Evolutionary conservation across 805 yeast species (phyloP).

Genomic region (Saturnispora quitensis): DNA sequence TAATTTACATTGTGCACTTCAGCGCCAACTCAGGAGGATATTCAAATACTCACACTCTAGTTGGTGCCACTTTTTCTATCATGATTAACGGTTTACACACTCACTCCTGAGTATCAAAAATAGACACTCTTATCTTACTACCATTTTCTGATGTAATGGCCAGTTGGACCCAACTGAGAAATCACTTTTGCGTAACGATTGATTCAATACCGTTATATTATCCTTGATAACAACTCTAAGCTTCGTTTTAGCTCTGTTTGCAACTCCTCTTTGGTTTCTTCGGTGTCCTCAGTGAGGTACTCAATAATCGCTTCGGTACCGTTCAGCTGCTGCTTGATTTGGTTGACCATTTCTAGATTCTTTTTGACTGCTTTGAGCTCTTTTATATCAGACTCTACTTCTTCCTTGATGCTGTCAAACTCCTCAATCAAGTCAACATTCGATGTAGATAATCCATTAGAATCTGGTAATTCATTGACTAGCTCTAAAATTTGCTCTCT

Average conservation of each 20-base stretch:
- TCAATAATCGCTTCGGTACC: not conserved
- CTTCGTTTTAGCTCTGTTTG: not conserved
- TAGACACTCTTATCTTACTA: too few relatives aligned
- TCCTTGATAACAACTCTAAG: not conserved
- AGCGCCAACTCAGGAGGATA: too few relatives aligned
- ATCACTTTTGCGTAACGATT: too few relatives aligned
- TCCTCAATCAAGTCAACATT: constrained; percentile 18
- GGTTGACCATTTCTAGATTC: constrained; percentile 10
- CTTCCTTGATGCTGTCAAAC: constrained; percentile 17
- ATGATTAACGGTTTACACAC: too few relatives aligned
- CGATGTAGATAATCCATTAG: constrained; percentile 15
- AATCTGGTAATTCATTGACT: constrained; percentile 25
- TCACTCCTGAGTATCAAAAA: too few relatives aligned
- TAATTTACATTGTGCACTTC: too few relatives aligned
- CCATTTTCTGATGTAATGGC: too few relatives aligned
- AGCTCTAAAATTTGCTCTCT: constrained; percentile 17
- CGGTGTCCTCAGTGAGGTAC: not conserved
- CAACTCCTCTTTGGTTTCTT: constrained; percentile 3
- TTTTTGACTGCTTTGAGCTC: constrained; percentile 11
- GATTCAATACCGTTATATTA: not conserved
- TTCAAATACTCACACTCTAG: too few relatives aligned
- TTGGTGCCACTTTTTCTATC: too few relatives aligned
- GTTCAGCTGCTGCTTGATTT: constrained; percentile 5
- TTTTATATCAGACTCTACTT: constrained; percentile 14
- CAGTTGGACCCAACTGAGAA: too few relatives aligned